These are phyloP conservation scores for Geotrichum candidum DNA, from an alignment of 1,139 yeast species.

Conservation along the genomic window DNA sequence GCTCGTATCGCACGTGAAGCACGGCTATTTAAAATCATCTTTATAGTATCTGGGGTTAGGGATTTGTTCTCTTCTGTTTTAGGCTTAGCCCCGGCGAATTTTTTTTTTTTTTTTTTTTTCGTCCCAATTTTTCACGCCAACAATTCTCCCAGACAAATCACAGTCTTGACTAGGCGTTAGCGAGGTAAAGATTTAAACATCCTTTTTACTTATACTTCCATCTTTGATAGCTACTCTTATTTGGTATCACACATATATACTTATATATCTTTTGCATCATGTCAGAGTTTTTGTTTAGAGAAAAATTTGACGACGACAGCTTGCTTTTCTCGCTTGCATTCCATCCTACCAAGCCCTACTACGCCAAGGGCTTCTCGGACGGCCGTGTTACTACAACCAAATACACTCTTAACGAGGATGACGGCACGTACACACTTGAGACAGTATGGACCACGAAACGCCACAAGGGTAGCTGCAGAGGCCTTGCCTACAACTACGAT, in stretches of 20 bases:
- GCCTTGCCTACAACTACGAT: conserved; percentile 58
- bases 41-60: background rate
- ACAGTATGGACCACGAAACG: conserved; percentile 77
- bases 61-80: background rate
- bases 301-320: conserved; percentile 25
- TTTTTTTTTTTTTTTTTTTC: background rate
- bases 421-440: conserved; percentile 25
- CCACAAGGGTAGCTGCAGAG: conserved; percentile 85
- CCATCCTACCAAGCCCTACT: conserved; percentile 65
- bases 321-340: conserved; percentile 75
- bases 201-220: background rate
- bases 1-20: background rate
- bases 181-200: background rate
- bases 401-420: conserved; percentile 33
- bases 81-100: background rate
- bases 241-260: background rate
- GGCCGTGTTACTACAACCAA: conserved; percentile 54
- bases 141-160: background rate
- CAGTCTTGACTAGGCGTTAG: background rate
- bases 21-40: background rate
- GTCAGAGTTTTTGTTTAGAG: conserved; percentile 21
- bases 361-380: conserved; percentile 69
- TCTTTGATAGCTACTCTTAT: background rate
- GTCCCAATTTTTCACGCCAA: background rate
- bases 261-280: background rate